A percentile compares a stretch with the other conserved stretches of the same genome.
Evolutionary conservation across 441 rosid species (phyloP).

Genomic region (Cnidoscolus chayamansa): DNA sequence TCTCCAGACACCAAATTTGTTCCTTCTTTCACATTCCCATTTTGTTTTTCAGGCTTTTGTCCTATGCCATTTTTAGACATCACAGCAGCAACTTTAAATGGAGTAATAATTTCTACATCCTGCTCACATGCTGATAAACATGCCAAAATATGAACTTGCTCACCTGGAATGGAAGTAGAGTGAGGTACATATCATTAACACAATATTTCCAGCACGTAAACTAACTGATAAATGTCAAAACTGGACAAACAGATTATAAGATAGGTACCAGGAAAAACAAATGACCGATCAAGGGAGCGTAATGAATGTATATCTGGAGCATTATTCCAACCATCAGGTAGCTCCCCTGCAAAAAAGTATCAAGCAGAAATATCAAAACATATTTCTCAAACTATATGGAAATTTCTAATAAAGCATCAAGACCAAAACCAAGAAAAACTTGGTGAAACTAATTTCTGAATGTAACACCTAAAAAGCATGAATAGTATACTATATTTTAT

Average conservation of each 20-base stretch:
- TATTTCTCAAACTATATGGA: neutral
- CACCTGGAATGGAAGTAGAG: slow-evolving; percentile 53
- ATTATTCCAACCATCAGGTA: slow-evolving; percentile 66
- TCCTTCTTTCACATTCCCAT: slow-evolving; percentile 46
- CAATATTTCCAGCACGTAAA: neutral
- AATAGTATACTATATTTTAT: neutral
- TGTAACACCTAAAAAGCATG: neutral
- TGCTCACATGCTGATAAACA: slow-evolving; percentile 78
- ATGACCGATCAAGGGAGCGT: slow-evolving; percentile 64
- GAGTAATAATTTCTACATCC: slow-evolving; percentile 84
- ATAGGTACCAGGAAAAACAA: slow-evolving; percentile 82
- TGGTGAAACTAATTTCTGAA: neutral
- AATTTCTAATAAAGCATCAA: neutral
- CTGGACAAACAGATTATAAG: slow-evolving; percentile 18
- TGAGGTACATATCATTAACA: slow-evolving; percentile 22
- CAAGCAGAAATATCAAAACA: neutral
- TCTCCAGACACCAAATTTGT: slow-evolving; percentile 33
- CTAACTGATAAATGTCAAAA: slow-evolving; percentile 16
- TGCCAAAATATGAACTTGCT: slow-evolving; percentile 79
- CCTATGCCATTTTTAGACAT: slow-evolving; percentile 72
- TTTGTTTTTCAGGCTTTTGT: slow-evolving; percentile 45
- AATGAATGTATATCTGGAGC: slow-evolving; percentile 58
- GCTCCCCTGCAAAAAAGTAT: slow-evolving; percentile 47
- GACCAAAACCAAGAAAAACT: neutral
- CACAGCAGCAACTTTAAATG: slow-evolving; percentile 92